Evolutionary conservation across 75 land plant species (phyloP), one percentile per base, ranked within the genome.

Genomic region (Chamaecyparis obtusa): DNA sequence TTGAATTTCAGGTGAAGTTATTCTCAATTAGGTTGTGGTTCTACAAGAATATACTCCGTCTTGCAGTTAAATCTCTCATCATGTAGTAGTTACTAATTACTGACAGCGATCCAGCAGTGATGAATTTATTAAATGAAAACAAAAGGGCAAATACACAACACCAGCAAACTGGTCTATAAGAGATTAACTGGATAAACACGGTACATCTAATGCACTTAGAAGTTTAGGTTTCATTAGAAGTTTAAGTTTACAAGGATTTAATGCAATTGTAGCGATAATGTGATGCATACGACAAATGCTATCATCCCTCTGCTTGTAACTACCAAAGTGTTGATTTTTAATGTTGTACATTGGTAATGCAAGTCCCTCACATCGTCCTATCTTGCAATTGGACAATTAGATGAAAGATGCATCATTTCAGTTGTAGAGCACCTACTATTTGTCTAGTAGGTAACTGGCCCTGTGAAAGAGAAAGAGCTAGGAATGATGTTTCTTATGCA

Each of bases 61-160:
- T 93, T 56, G 93, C 97, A 55, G 91, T 88, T 14, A 19, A 41
- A 36, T 83, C 85, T 84, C 97, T 5, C 85, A 92, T 8, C 87
- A 88, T 27, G 93, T 95, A 36, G 92, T 98, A 54, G 93, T 97
- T 36, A 94, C 96, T 98, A 54, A 93, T 97, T 36, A 94, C 96
- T 14, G 99, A 98, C 85, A 13, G 2, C 0, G 54, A 98, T 88
- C 14, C 90, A 43, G 89, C 43, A 69, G 92, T 93, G 84, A 95
- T 49, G 85, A 91, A 60, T 46, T 86, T 96, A 75, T 90, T 98
- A 32, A 85, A 84, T 13, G 80, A 92, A 72, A 98, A 98, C 86
- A 57, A 96, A 32, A 54, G 91, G 32, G 77, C 92, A 16, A 98
- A 98, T 84, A 67, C 90, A 19, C 43, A 84, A 16, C 81, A 84